Base-by-base conservation (phyloP, 2,329 filamentous ascomycete genomes). In the Trichophyton verrucosum region DNA sequence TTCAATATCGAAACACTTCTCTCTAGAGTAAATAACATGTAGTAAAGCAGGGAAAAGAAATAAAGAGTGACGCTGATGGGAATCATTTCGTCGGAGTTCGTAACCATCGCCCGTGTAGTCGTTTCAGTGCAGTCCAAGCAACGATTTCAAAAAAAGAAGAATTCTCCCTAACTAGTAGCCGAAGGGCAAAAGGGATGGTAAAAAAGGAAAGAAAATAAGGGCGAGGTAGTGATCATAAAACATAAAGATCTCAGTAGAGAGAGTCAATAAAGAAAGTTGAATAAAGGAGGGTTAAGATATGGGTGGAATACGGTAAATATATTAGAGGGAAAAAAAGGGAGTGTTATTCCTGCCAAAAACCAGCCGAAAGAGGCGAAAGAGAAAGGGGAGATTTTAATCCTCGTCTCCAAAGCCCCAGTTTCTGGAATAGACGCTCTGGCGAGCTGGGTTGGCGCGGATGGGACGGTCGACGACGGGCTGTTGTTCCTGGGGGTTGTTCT, bases 331-430 rank as follows among this genome's bases (percentile, higher is more conserved):
- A 51, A 51, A 2, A 3, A 51, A 15, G 17, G 2, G 20, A 27
- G 3, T 51, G 46, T 8, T 8, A 47, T 11, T 27, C 7, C 46
- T 27, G 46, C 46, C 46, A 22, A 15, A 51, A 17, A 13, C 6
- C n/a, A 44, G 33, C 15, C 9, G n/a, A 30, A n/a, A 49, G 33
- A 38, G 33, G 11, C 11, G 33, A 38, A 1, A 8, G 11, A 13
- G 9, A 27, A 6, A n/a, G n/a, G 20, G 15, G 17, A 36, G 27
- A 5, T 51, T 42, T 53, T 40, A 44, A 58, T 73, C 68, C 6
- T 76, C 72, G 64, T 74, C 73, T 30, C 72, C 75, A 64, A 79
- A 68, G 0, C 68, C 72, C 76, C 77, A 81, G 62, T 66, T 73
- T 20, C 67, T 66, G 64, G 75, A 69, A 59, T 73, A 73, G 57